Conservation (phyloP, 805 yeast species). For the Kodamaea lidongshanica region DNA sequence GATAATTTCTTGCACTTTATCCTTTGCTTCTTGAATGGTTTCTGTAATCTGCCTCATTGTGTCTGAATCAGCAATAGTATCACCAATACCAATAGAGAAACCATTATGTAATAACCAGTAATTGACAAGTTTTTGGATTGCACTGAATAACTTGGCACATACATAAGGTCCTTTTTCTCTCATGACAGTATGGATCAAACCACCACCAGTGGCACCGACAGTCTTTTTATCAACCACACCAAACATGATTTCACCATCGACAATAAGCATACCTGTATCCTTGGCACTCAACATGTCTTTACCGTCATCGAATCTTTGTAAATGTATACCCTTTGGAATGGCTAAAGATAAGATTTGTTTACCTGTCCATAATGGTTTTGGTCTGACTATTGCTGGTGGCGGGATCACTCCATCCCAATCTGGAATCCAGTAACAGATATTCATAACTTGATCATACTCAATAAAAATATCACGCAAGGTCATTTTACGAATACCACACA, state of each 20-base stretch:
- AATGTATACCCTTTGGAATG: constrained; percentile 91
- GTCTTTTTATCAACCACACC: constrained; percentile 98
- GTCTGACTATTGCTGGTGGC: constrained; percentile 87
- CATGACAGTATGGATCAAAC: constrained; percentile 93
- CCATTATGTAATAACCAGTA: constrained; percentile 96
- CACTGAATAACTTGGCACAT: constrained; percentile 87
- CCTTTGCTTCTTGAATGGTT: constrained; percentile 89
- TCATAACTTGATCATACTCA: constrained; percentile 92
- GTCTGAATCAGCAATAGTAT: constrained; percentile 95
- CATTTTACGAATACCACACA: constrained; percentile 95
- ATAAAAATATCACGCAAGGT: constrained; percentile 84
- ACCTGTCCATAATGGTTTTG: constrained; percentile 97
- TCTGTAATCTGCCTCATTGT: constrained; percentile 93
- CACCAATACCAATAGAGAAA: constrained; percentile 99
- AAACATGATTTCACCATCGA: constrained; percentile 93
- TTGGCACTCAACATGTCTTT: constrained; percentile 77
- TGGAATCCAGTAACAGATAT: constrained; percentile 95
- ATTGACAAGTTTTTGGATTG: constrained; percentile 90
- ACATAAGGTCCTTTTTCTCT: constrained; percentile 92
- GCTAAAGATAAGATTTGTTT: constrained; percentile 89
- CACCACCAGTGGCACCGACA: constrained; percentile 98
- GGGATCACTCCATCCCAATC: constrained; percentile 98
- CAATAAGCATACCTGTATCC: constrained; percentile 92
- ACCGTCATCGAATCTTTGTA: constrained; percentile 90
- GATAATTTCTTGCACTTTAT: constrained; percentile 89